Base-by-base conservation (phyloP, 345 rosid species). In the Brassica cretica region DNA sequence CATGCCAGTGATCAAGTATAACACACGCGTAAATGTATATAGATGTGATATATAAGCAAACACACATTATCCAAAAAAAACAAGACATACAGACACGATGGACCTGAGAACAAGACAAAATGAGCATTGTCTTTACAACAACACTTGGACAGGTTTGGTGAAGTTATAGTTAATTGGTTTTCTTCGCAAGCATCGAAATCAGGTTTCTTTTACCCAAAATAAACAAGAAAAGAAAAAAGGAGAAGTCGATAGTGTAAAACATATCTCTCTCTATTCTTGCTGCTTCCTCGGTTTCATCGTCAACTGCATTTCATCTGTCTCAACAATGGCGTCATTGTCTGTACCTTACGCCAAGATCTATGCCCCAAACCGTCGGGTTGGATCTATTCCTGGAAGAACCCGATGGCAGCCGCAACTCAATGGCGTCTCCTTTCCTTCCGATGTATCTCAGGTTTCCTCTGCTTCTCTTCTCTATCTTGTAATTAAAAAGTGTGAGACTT, bases 261-360 rank as follows among this genome's bases (percentile, higher is more conserved):
- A 70, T 37, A 0, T 15, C 0, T 39, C 76, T 78, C 56, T 10
- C 44, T 37, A 3, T 59, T 64, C 41, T 59, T 11, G 27, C 68
- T 27, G 8, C 18, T 61, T 51, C 82, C 78, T 79, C 75, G 82
- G 82, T 79, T 39, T 69, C 62, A 69, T 68, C 82, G 82, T 37
- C 78, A 5, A 62, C 30, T 37, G 72, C 82, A 68, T 79, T 79
- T 30, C 56, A 59, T 32, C 53, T n/a, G 19, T 72, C 68, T 10
- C 18, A 56, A 51, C 33, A 68, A 93, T 93, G 98, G 89, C 91
- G 15, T 85, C 93, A 32, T 76, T 79, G 60, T 81, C 91, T 0
- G 82, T 86, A 64, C 90, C 98, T 19, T 86, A 85, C 78, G 88
- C 93, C 61, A 93, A 91, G 77, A 82, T 89, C 72, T 82, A 85